These are phyloP conservation scores for Coccomyxa sp. DNA, from an alignment of 139 green algal species.

Conservation along the genomic window DNA sequence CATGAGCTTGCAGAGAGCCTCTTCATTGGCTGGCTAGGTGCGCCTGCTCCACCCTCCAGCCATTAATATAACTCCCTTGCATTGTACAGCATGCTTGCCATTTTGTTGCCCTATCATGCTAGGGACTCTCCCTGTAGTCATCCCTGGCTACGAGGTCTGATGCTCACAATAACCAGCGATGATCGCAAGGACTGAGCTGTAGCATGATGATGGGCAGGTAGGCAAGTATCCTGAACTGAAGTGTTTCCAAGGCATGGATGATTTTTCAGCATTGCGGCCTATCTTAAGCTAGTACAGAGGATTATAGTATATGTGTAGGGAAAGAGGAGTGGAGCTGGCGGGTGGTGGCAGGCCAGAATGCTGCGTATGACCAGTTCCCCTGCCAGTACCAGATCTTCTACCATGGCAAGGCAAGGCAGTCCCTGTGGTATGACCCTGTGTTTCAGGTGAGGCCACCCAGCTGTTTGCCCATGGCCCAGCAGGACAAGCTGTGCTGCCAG, in stretches of 20 bases:
- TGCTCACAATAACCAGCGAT: not conserved
- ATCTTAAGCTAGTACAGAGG: no score
- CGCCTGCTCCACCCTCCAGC: no score
- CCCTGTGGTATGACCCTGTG: slow-evolving; percentile 83
- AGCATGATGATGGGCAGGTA: not conserved
- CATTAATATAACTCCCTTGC: no score
- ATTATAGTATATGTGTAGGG: no score
- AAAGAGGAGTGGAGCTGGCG: slow-evolving; percentile 47
- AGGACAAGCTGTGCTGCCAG: no score
- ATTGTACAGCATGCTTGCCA: no score
- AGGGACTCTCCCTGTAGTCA: no score
- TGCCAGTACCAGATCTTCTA: slow-evolving; percentile 87
- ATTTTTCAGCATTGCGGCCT: not conserved
- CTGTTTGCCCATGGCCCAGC: no score
- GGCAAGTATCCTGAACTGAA: no score
- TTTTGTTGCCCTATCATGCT: not conserved
- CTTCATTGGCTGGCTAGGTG: slow-evolving; percentile 55
- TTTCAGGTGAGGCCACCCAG: slow-evolving; percentile 77
- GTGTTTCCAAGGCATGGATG: not conserved
- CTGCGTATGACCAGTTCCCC: slow-evolving; percentile 64
- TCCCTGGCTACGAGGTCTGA: not conserved
- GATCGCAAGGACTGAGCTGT: not conserved
- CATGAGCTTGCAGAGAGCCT: slow-evolving; percentile 64
- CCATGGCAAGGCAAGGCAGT: slow-evolving; percentile 60
- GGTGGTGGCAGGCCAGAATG: slow-evolving; percentile 48